A percentile compares a stretch with the other conserved stretches of the same genome.
Evolutionary conservation across 75 land plant species (phyloP).

Genomic region (Selaginella moellendorffii): DNA sequence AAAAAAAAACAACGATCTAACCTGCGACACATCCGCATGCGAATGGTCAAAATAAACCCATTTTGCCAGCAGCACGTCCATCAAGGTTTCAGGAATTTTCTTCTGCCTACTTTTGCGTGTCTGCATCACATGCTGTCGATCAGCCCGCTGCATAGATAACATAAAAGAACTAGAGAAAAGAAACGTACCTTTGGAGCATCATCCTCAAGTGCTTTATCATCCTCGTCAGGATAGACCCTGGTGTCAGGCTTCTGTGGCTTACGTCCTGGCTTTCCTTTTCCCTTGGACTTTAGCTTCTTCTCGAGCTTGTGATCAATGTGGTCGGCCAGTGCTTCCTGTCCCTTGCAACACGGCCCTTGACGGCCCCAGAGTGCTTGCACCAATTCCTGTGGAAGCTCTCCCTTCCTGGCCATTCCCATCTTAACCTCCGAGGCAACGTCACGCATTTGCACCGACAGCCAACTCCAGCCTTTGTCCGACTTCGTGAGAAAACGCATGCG

Average conservation of each 20-base stretch:
- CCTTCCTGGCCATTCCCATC: conserved; percentile 5
- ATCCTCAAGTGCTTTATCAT: too few species aligned
- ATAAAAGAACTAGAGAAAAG: too few species aligned
- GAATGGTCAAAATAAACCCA: conserved; percentile 20
- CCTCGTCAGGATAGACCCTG: too few species aligned
- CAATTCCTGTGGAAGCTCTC: conserved; percentile 16
- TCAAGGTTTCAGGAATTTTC: conserved; percentile 10
- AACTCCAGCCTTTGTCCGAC: conserved; percentile 11
- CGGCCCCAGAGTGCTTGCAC: conserved; percentile 15
- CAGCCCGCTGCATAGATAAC: too few species aligned
- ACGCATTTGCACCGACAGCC: background rate
- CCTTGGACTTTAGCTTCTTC: background rate
- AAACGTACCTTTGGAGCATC: too few species aligned
- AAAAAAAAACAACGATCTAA: too few species aligned
- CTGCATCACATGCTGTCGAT: too few species aligned
- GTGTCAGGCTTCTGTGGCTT: background rate
- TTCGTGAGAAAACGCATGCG: background rate
- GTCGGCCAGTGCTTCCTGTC: background rate
- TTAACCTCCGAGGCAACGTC: background rate
- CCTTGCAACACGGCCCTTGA: background rate
- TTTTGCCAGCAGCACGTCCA: conserved; percentile 15
- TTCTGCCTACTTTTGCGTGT: too few species aligned
- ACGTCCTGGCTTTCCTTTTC: background rate
- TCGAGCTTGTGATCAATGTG: background rate
- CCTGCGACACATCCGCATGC: conserved; percentile 4